Base-by-base conservation (phyloP, 2,329 filamentous ascomycete genomes). In the Cryphonectria nitschkei region DNA sequence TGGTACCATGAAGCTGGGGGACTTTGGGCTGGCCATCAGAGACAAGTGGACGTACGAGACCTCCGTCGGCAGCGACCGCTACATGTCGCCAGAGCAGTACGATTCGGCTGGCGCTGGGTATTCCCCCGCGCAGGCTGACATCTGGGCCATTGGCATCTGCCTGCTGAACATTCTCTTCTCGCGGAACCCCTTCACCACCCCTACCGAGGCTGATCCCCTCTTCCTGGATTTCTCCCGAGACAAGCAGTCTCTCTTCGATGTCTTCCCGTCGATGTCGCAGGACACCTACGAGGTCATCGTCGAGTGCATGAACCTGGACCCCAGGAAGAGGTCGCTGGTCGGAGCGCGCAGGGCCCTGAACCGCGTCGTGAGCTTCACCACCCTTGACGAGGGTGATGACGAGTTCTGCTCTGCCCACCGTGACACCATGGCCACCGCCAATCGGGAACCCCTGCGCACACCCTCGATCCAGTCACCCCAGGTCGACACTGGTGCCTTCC, bases 41-140 rank as follows among this genome's bases (percentile, higher is more conserved):
- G 94, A 97, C 73, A 86, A 90, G 76, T 97, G 94, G 94, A 97
- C 93, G 34, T 92, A 92, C 77, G 96, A 99, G 84, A 91, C 92
- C 74, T 96, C 93, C 73, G 96, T 99, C 63, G 96, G 96, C 75
- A 98, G 96, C 80, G 96, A 99, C 80, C 94, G 96, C 69, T 99
- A 99, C 84, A 99, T 99, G 96, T 95, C 96, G 69, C 96, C 96
- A 6, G 96, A 99, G 82, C 96, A 99, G 82, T 98, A 96, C 77
- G 95, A 98, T 80, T 94, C 95, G 68, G 89, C 91, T 75, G 91
- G 91, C 73, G 89, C 88, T 74, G 96, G 96, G 72, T 99, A 99
- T 83, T 95, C 94, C 69, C 95, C 96, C 63, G 93, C 93, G 62
- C 90, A 96, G 82, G 96, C 96, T 67, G 96, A 99, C 80, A 90